phyloP scores from a whole-genome alignment of 805 yeast species.

The Ogataea corticis region DNA sequence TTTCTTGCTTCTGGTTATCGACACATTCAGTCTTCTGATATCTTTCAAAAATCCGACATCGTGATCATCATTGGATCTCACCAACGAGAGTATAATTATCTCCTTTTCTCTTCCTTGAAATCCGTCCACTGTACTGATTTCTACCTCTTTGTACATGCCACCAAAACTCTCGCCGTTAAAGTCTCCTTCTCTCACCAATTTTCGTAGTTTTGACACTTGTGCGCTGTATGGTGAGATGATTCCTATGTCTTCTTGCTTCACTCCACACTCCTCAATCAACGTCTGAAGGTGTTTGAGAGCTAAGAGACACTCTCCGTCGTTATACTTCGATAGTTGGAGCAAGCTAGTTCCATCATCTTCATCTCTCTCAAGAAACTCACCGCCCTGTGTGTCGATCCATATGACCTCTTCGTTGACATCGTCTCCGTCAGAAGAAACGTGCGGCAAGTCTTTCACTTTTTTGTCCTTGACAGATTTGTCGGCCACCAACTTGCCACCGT shows the following conservation, averaged over 20 bases:
- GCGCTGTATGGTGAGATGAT: conserved; percentile 89
- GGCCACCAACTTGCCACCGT: conserved; percentile 63
- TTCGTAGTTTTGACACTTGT: conserved; percentile 68
- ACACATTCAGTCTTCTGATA: conserved; percentile 81
- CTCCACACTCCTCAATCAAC: conserved; percentile 50
- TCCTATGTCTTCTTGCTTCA: conserved; percentile 63
- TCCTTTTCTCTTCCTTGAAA: conserved; percentile 97
- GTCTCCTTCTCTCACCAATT: conserved; percentile 36
- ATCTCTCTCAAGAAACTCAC: conserved; percentile 66
- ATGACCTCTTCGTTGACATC: conserved; percentile 57
- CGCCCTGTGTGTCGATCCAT: conserved; percentile 96
- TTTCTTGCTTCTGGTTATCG: conserved; percentile 85
- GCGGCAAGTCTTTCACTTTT: conserved; percentile 54
- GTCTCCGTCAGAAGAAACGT: conserved; percentile 43
- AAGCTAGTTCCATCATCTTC: conserved; percentile 17
- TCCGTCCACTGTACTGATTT: conserved; percentile 90
- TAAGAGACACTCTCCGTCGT: conserved; percentile 72
- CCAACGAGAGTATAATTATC: conserved; percentile 75
- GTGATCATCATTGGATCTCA: conserved; percentile 68
- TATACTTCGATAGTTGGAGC: conserved; percentile 59
- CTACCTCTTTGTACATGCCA: conserved; percentile 46
- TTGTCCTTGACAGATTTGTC: conserved; percentile 55
- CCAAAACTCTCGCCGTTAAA: conserved; percentile 11
- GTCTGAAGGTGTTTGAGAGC: conserved; percentile 57
- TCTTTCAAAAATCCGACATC: conserved; percentile 86